These are phyloP conservation scores for Epichloe glyceriae DNA, from an alignment of 2,329 filamentous ascomycete species.

Conservation along the genomic window DNA sequence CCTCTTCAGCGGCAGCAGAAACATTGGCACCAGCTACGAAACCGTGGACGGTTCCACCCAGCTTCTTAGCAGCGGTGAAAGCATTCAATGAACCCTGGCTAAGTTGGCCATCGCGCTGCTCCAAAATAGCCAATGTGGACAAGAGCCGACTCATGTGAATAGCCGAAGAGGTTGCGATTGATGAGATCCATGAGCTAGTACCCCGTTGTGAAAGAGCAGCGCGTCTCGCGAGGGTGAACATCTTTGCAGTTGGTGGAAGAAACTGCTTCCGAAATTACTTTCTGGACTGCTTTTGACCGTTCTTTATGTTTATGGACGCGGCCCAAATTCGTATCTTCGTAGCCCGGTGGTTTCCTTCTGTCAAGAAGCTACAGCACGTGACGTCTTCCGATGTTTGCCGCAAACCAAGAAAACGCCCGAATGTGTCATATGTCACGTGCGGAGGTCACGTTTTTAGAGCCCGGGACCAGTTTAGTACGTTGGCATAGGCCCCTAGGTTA, in stretches of 20 bases:
- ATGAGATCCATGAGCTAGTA: background rate
- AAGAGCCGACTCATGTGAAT: conserved; percentile 24
- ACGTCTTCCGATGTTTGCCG: background rate
- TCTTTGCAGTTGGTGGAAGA: conserved; percentile 6
- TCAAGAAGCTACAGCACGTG: background rate
- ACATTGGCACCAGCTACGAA: conserved; percentile 76
- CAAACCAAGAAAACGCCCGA: too few species aligned
- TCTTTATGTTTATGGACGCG: conserved; percentile 11
- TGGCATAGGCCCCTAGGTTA: background rate
- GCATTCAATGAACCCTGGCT: conserved; percentile 72
- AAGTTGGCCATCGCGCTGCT: conserved; percentile 83
- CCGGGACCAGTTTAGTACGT: background rate
- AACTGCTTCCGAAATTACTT: background rate
- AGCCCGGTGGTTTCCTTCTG: too few species aligned
- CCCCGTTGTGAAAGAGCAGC: conserved; percentile 8
- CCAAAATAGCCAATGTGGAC: conserved; percentile 81
- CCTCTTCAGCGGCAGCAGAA: conserved; percentile 65
- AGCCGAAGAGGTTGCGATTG: background rate
- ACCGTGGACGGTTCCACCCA: conserved; percentile 74
- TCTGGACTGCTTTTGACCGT: background rate
- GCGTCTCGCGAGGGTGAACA: conserved; percentile 20
- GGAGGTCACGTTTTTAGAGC: background rate
- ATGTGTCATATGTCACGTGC: background rate
- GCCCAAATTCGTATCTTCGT: conserved; percentile 8
- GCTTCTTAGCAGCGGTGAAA: conserved; percentile 71